Evolutionary conservation across 129 eudicot species (phyloP).

Genomic region (Lactuca saligna): DNA sequence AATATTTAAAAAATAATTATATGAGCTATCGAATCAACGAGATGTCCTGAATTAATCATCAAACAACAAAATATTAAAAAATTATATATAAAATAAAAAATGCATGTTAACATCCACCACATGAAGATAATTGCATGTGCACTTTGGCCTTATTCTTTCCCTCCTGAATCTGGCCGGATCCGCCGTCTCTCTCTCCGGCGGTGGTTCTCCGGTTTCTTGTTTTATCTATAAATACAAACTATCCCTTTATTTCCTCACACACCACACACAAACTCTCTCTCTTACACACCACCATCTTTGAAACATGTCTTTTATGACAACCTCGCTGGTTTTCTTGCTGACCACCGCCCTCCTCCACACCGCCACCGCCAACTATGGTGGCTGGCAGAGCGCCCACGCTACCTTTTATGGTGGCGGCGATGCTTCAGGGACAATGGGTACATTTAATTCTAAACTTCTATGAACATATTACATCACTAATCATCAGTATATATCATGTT

Average conservation of each 20-base stretch:
- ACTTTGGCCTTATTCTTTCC: slow-evolving; percentile 14
- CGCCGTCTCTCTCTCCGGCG: slow-evolving; percentile 2
- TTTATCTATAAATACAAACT: slow-evolving; percentile 23
- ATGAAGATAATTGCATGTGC: slow-evolving; percentile 32
- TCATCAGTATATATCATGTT: too few species aligned
- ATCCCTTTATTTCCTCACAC: slow-evolving; percentile 1
- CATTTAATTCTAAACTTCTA: neutral
- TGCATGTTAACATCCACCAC: slow-evolving; percentile 23
- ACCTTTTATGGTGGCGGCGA: slow-evolving; percentile 50
- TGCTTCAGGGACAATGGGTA: slow-evolving; percentile 52
- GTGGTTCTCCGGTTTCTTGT: slow-evolving; percentile 16
- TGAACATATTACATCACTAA: neutral
- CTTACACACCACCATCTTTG: neutral
- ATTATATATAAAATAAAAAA: neutral
- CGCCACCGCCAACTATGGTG: slow-evolving; percentile 31
- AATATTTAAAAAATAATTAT: neutral
- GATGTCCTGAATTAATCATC: slow-evolving; percentile 10
- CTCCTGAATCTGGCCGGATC: slow-evolving; percentile 29
- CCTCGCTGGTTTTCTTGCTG: slow-evolving; percentile 19
- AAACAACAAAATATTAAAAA: neutral
- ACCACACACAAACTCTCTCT: neutral
- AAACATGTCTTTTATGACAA: slow-evolving; percentile 14
- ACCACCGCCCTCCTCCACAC: slow-evolving; percentile 17
- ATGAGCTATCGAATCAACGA: slow-evolving; percentile 14
- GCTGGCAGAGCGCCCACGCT: slow-evolving; percentile 43